A percentile compares a stretch with the other conserved stretches of the same genome.
These are phyloP conservation scores for Coelastrella sp. DNA, from an alignment of 139 green algal species.

Conservation along the genomic window DNA sequence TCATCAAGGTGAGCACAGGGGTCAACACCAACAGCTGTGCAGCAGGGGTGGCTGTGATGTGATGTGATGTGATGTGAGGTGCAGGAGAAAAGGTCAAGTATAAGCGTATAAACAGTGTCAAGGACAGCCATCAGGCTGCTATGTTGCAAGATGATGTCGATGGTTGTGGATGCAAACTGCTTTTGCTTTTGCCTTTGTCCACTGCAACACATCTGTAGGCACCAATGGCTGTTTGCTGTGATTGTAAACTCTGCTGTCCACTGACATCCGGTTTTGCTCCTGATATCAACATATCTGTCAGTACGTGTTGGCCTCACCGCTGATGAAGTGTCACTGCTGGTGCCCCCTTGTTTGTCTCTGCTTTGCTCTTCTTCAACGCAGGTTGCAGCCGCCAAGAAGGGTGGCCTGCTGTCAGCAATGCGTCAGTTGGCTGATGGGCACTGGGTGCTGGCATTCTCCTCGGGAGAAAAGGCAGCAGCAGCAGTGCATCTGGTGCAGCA, in stretches of 20 bases:
- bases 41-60: background rate
- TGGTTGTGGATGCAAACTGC: background rate
- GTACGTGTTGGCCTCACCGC: background rate
- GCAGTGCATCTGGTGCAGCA: slow-evolving; percentile 67
- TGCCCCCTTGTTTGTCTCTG: background rate
- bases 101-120: too few species aligned
- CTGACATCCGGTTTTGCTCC: background rate
- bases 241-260: background rate
- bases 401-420: slow-evolving; percentile 60
- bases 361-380: background rate
- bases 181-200: too few species aligned
- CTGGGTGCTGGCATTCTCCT: slow-evolving; percentile 87
- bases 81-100: too few species aligned
- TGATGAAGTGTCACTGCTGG: background rate
- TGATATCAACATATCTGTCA: background rate
- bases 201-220: too few species aligned
- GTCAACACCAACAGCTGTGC: background rate
- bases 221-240: background rate
- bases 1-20: slow-evolving; percentile 53
- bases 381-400: slow-evolving; percentile 46
- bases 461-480: slow-evolving; percentile 57
- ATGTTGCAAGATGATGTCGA: background rate
- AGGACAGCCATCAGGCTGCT: background rate
- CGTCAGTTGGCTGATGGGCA: slow-evolving; percentile 83
- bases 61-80: background rate